A percentile compares a stretch with the other conserved stretches of the same genome.
Conservation (phyloP, 305 asterid species). For the Fraxinus greggii region DNA sequence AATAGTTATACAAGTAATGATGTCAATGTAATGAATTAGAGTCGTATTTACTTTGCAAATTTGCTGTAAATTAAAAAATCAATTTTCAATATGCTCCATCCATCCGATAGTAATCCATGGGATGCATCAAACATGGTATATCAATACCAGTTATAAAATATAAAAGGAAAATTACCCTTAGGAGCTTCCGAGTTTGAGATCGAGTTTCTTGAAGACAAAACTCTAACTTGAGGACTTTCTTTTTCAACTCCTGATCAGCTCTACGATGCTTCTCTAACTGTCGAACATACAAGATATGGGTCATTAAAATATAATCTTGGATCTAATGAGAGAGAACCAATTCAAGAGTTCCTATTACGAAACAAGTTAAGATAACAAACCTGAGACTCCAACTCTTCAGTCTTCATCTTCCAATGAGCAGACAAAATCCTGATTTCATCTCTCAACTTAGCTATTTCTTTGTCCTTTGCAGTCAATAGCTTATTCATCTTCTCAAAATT, state of each 20-base stretch:
- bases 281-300: background rate
- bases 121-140: background rate
- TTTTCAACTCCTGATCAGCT: conserved; percentile 76
- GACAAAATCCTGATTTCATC: conserved; percentile 80
- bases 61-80: background rate
- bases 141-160: background rate
- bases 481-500: conserved; percentile 57
- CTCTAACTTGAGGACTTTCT: conserved; percentile 64
- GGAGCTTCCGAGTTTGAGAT: conserved; percentile 76
- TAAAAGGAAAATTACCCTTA: conserved; percentile 48
- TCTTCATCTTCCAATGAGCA: conserved; percentile 85
- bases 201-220: conserved; percentile 79
- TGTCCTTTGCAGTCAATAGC: conserved; percentile 64
- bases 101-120: background rate
- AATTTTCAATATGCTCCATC: background rate
- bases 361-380: conserved; percentile 28
- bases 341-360: background rate
- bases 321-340: background rate
- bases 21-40: background rate
- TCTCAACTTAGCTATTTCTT: conserved; percentile 70
- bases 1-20: background rate
- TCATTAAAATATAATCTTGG: background rate
- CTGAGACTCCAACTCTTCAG: conserved; percentile 83
- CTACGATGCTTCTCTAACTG: conserved; percentile 69
- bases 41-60: background rate